Conservation (phyloP, 345 rosid genomes). For the Gossypium anomalum region DNA sequence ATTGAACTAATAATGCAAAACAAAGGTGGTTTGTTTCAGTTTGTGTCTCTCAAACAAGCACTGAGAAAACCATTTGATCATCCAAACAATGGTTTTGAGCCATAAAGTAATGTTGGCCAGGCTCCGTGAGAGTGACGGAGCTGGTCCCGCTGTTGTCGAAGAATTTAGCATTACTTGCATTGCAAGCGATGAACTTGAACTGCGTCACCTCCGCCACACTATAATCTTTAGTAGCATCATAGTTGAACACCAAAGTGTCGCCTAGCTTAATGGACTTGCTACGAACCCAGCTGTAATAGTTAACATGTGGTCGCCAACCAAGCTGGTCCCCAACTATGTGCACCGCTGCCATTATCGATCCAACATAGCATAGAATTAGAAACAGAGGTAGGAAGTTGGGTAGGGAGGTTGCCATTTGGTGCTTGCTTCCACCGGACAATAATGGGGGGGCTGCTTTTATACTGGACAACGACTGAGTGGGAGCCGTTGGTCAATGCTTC, state of each 20-base stretch:
- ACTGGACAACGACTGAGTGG: background rate
- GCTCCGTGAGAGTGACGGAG: background rate
- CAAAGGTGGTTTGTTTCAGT: background rate
- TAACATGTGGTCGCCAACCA: constrained; percentile 12
- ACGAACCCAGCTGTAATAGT: constrained; percentile 13
- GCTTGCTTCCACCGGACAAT: background rate
- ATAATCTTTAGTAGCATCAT: background rate
- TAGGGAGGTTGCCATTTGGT: background rate
- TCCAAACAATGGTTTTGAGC: background rate
- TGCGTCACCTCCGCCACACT: constrained; percentile 19
- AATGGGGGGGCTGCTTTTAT: background rate
- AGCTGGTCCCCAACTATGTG: constrained; percentile 12
- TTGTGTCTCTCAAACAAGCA: background rate
- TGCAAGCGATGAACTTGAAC: constrained; percentile 16
- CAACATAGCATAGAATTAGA: background rate
- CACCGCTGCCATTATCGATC: background rate
- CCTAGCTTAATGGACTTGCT: constrained; percentile 5
- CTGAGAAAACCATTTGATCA: constrained; percentile 14
- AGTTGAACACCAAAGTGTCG: constrained; percentile 19
- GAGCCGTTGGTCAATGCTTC: background rate
- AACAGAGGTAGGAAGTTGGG: background rate
- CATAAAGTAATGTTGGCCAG: constrained; percentile 16
- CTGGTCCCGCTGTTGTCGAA: constrained; percentile 7
- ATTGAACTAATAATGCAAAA: background rate
- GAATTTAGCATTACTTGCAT: background rate